Evolutionary conservation across 2,329 filamentous ascomycete species (phyloP).

Genomic region (Ophiostoma ips): DNA sequence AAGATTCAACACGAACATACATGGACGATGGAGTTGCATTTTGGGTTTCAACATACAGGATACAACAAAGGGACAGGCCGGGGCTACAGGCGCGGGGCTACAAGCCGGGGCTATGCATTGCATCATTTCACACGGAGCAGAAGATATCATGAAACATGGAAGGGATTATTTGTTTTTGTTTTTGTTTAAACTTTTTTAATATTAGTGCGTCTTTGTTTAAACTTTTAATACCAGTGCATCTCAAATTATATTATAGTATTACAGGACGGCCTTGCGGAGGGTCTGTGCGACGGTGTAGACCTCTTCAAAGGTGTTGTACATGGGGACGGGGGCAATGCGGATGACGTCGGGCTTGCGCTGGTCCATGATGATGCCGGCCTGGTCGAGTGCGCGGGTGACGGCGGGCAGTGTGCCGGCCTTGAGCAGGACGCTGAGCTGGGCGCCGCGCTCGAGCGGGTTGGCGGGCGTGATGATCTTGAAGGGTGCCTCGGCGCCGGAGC

Average conservation of each 20-base stretch:
- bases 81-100: neutral
- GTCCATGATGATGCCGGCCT: slow-evolving; percentile 61
- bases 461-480: slow-evolving; percentile 57
- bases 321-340: slow-evolving; percentile 65
- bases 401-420: slow-evolving; percentile 45
- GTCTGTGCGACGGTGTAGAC: slow-evolving; percentile 27
- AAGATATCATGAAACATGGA: too few relatives aligned
- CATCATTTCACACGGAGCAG: too few relatives aligned
- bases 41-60: neutral
- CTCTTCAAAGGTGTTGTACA: slow-evolving; percentile 73
- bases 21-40: neutral
- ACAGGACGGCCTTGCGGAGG: neutral
- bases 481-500: slow-evolving; percentile 12
- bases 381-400: slow-evolving; percentile 49
- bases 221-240: too few relatives aligned
- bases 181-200: too few relatives aligned
- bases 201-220: too few relatives aligned
- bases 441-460: slow-evolving; percentile 54
- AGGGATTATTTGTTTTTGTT: too few relatives aligned
- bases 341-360: slow-evolving; percentile 79
- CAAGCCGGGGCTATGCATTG: neutral
- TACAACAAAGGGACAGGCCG: too few relatives aligned
- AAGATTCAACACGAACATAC: neutral
- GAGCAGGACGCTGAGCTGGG: slow-evolving; percentile 65
- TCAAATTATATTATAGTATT: too few relatives aligned